Conservation (phyloP, 768 basidiomycete species). For the Agrocybe pediades region DNA sequence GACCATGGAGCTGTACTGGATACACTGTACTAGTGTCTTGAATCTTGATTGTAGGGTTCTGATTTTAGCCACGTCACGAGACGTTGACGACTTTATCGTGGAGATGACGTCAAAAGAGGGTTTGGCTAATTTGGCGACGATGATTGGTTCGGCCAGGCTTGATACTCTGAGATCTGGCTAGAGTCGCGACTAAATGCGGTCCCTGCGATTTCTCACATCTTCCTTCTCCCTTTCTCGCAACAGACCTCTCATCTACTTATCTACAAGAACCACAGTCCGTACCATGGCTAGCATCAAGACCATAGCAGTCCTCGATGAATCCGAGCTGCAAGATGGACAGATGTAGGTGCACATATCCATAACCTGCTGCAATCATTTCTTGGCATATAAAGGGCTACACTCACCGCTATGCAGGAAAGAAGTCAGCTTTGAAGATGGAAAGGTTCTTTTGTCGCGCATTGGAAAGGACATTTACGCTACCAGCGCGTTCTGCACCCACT, state of each 20-base stretch:
- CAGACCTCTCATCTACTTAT: constrained; percentile 1
- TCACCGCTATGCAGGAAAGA: constrained; percentile 64
- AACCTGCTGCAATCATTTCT: neutral
- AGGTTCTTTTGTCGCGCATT: constrained; percentile 76
- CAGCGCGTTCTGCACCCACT: constrained; percentile 88
- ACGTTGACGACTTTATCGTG: neutral
- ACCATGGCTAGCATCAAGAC: constrained; percentile 49
- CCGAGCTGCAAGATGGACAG: constrained; percentile 65
- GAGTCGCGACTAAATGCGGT: constrained; percentile 6
- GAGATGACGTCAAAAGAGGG: constrained; percentile 1
- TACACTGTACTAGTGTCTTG: too few relatives aligned
- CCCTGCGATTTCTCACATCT: constrained; percentile 15
- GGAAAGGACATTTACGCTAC: constrained; percentile 79
- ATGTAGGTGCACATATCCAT: constrained; percentile 39
- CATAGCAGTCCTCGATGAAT: constrained; percentile 57
- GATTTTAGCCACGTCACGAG: neutral
- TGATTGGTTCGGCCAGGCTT: constrained; percentile 16
- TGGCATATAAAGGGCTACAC: neutral
- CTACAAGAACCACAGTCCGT: constrained; percentile 12
- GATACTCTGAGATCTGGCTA: neutral
- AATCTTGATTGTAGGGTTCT: too few relatives aligned
- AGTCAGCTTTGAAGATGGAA: constrained; percentile 75
- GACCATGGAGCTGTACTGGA: too few relatives aligned
- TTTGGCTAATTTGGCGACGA: constrained; percentile 10
- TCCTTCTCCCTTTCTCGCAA: constrained; percentile 5